These are phyloP conservation scores for Coemansia sp. DNA, from an alignment of 192 early-diverging fungal species.

Conservation along the genomic window DNA sequence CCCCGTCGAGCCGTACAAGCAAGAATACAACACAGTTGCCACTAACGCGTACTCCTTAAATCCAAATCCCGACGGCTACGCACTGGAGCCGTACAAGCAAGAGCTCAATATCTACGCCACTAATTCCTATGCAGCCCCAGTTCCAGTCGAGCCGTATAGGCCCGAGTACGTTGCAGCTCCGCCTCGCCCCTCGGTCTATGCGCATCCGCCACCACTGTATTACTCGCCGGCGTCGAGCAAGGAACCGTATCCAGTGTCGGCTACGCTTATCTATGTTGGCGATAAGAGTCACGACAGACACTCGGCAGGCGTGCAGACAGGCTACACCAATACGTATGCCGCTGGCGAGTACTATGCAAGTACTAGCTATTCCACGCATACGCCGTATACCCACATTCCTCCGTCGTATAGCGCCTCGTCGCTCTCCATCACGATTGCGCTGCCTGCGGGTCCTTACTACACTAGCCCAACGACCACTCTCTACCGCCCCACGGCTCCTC, in stretches of 20 bases:
- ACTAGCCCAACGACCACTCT: not conserved
- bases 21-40: not conserved
- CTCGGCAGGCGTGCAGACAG: not conserved
- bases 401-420: not conserved
- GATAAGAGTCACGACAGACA: not conserved
- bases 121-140: not conserved
- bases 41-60: not conserved
- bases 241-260: not conserved
- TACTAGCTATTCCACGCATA: not conserved
- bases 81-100: slow-evolving; percentile 3
- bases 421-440: not conserved
- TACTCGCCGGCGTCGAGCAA: slow-evolving; percentile 2
- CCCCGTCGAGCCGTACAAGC: not conserved
- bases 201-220: not conserved
- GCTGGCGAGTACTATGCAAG: not conserved
- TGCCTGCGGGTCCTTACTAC: not conserved
- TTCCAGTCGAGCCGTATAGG: not conserved
- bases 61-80: not conserved
- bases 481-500: not conserved
- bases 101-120: slow-evolving; percentile 2
- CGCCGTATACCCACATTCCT: not conserved
- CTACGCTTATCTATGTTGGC: not conserved
- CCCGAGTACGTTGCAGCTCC: not conserved
- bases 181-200: not conserved
- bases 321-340: not conserved